These are phyloP conservation scores for Cercospora nicotianae DNA, from an alignment of 2,329 filamentous ascomycete genomes.

Conservation along the genomic window DNA sequence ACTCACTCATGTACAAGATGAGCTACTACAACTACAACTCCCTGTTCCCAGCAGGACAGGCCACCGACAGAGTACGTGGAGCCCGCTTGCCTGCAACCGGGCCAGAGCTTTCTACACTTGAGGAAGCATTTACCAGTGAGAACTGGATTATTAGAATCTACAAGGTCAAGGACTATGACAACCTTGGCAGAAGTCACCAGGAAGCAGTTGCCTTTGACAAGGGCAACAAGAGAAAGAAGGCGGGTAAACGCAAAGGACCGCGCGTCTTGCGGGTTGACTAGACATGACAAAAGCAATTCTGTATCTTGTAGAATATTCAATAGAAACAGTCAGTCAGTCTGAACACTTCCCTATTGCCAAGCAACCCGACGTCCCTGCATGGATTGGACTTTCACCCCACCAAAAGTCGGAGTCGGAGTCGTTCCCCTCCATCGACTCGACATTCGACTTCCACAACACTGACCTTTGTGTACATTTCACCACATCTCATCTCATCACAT, in stretches of 20 bases:
- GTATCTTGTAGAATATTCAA: slow-evolving; percentile 14
- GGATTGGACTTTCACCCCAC: slow-evolving; percentile 10
- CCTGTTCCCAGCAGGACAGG: slow-evolving; percentile 89
- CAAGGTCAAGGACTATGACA: slow-evolving; percentile 99
- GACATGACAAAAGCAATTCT: slow-evolving; percentile 11
- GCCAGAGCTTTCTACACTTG: slow-evolving; percentile 81
- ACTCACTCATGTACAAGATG: slow-evolving; percentile 99
- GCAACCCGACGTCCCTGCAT: slow-evolving; percentile 7
- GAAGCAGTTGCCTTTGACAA: slow-evolving; percentile 68
- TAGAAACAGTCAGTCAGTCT: slow-evolving; percentile 1
- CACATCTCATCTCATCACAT: neutral
- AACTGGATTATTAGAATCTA: slow-evolving; percentile 99
- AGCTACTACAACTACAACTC: slow-evolving; percentile 97
- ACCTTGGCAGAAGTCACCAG: slow-evolving; percentile 85
- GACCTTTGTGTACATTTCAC: neutral
- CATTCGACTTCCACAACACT: slow-evolving; percentile 3
- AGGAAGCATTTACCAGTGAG: slow-evolving; percentile 97
- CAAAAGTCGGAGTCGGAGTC: slow-evolving; percentile 10
- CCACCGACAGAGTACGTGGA: slow-evolving; percentile 83
- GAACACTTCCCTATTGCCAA: neutral
- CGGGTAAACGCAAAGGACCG: slow-evolving; percentile 68
- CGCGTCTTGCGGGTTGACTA: slow-evolving; percentile 68
- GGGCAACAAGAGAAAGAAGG: slow-evolving; percentile 82
- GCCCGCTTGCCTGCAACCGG: slow-evolving; percentile 77
- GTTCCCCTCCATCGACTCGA: slow-evolving; percentile 6